Base-by-base conservation (phyloP, 345 rosid species). In the Erysimum cheiranthoides region DNA sequence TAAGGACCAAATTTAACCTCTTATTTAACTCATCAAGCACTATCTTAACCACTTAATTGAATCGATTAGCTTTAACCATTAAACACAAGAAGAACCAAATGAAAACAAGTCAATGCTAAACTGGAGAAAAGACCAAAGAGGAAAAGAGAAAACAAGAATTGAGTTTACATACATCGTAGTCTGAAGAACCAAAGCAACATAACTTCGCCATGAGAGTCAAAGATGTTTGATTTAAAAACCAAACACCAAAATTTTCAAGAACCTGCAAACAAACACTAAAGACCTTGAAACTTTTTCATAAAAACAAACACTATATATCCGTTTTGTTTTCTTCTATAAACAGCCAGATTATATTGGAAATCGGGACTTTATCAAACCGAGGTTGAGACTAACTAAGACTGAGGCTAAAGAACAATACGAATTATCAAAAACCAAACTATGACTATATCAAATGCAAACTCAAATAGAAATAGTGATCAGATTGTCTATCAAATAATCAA, bases 181-280 rank as follows among this genome's bases (percentile, higher is more conserved):
- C 80, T 46, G 80, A 77, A 57, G 80, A 77, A 77, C 80, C 76
- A 62, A 77, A 77, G 76, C 80, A 77, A 58, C 76, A 77, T 6
- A 77, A 65, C n/a, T 43, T 57, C 39, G 53, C 80, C 80, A 77
- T 77, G 64, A 61, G 68, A 68, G 14, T 21, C 14, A 6, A 9
- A 58, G 67, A 58, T 75, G 61, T 49, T 14, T 45, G 74, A 39
- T 75, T 49, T 2, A 25, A 8, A 54, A 43, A 4, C 4, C 31
- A 49, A 72, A 72, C 2, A 39, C 43, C 43, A 52, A 56, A 65
- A 18, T 11, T 16, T 30, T 54, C 58, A 38, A 64, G 16, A 66
- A 10, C 79, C 70, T 61, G 70, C 35, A 63, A 60, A 34, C 8
- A 68, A 13, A 34, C 25, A 21, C 25, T 21, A 30, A 56, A 4